Conservation (phyloP, 805 yeast species). For the Debaryomyces hansenii region DNA sequence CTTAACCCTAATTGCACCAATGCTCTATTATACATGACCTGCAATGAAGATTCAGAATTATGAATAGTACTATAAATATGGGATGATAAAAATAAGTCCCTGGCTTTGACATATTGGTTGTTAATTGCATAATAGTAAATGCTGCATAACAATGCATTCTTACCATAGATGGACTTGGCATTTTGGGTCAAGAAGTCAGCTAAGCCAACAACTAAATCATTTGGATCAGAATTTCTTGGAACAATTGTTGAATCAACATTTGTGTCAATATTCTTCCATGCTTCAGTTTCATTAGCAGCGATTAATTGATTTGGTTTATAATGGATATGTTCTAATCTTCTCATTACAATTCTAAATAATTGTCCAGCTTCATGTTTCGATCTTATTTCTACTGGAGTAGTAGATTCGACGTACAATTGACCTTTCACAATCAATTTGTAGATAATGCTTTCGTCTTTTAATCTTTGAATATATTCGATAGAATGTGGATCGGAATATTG, state of each 20-base stretch:
- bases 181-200: slow-evolving; percentile 67
- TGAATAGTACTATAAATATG: slow-evolving; percentile 82
- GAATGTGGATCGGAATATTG: slow-evolving; percentile 94
- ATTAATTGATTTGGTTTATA: slow-evolving; percentile 84
- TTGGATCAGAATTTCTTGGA: slow-evolving; percentile 37
- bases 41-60: slow-evolving; percentile 80
- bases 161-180: slow-evolving; percentile 65
- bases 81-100: slow-evolving; percentile 84
- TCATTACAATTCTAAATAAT: slow-evolving; percentile 70
- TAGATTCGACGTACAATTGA: slow-evolving; percentile 79
- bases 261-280: slow-evolving; percentile 59
- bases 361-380: slow-evolving; percentile 50
- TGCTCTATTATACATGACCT: slow-evolving; percentile 92
- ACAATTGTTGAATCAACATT: slow-evolving; percentile 27
- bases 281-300: slow-evolving; percentile 61
- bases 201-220: slow-evolving; percentile 60
- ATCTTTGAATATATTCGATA: slow-evolving; percentile 85
- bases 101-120: slow-evolving; percentile 78
- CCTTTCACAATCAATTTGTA: slow-evolving; percentile 78
- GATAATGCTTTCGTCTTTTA: slow-evolving; percentile 79
- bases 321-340: slow-evolving; percentile 90
- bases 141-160: slow-evolving; percentile 80
- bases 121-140: slow-evolving; percentile 91
- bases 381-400: slow-evolving; percentile 43
- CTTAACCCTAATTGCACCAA: slow-evolving; percentile 93